Evolutionary conservation across 192 early-diverging fungal species (phyloP).

Genomic region (Podila verticillata): DNA sequence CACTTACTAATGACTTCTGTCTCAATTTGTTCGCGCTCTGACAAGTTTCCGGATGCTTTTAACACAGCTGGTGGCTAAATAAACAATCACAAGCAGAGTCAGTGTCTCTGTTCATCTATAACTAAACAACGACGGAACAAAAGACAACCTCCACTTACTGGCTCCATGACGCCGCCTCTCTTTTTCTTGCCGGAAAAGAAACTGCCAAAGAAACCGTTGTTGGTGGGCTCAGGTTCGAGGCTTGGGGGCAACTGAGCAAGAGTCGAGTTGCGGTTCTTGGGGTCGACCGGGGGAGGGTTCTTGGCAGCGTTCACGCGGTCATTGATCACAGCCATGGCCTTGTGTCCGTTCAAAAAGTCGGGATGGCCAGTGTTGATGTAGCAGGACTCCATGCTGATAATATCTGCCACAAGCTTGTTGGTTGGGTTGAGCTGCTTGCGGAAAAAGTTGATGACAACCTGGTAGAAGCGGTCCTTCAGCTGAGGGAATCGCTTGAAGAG

Average conservation of each 20-base stretch:
- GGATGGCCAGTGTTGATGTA: slow-evolving; percentile 99
- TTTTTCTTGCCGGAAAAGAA: slow-evolving; percentile 94
- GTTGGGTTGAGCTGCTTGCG: slow-evolving; percentile 93
- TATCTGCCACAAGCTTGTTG: slow-evolving; percentile 92
- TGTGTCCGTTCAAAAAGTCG: slow-evolving; percentile 98
- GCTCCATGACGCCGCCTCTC: slow-evolving; percentile 71
- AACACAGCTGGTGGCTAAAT: slow-evolving; percentile 86
- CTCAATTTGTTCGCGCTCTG: slow-evolving; percentile 97
- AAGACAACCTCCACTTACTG: slow-evolving; percentile 53
- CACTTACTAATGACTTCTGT: slow-evolving; percentile 97
- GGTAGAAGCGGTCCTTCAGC: slow-evolving; percentile 92
- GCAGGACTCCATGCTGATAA: slow-evolving; percentile 92
- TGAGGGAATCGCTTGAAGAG: slow-evolving; percentile 97
- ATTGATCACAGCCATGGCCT: slow-evolving; percentile 91
- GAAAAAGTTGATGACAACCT: slow-evolving; percentile 93
- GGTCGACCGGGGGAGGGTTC: slow-evolving; percentile 50
- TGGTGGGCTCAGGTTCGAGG: slow-evolving; percentile 50
- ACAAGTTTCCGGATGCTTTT: slow-evolving; percentile 94
- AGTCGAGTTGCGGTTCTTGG: slow-evolving; percentile 43
- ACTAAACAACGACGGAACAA: background rate
- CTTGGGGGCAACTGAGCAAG: slow-evolving; percentile 36
- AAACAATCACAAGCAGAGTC: too few species aligned
- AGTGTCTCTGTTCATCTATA: too few species aligned
- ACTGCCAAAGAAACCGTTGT: slow-evolving; percentile 94
- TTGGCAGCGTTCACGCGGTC: slow-evolving; percentile 83